Evolutionary conservation across 1,139 yeast species (phyloP).

Genomic region (Hansenula sp.): DNA sequence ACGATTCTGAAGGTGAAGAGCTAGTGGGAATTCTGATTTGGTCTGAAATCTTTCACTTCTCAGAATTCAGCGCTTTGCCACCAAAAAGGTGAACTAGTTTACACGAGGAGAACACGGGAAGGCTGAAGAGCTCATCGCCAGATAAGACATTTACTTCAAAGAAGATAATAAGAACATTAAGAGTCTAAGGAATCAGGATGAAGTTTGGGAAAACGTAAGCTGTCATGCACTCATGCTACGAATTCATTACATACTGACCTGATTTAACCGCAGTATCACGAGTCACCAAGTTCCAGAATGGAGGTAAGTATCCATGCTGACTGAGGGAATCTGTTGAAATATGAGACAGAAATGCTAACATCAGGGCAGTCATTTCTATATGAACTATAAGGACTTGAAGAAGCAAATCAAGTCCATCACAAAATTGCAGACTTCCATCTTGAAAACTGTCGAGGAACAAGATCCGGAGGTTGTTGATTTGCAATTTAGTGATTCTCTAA

Average conservation of each 20-base stretch:
- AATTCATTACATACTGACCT: constrained; percentile 8
- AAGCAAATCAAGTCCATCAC: constrained; percentile 63
- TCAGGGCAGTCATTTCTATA: constrained; percentile 46
- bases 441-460: constrained; percentile 15
- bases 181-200: constrained; percentile 38
- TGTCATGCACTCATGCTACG: neutral
- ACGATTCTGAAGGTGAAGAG: too few species aligned
- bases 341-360: constrained; percentile 22
- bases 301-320: constrained; percentile 34
- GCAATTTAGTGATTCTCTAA: constrained; percentile 23
- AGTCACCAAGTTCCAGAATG: constrained; percentile 94
- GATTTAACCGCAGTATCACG: constrained; percentile 37
- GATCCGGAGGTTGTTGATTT: constrained; percentile 14
- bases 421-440: constrained; percentile 25
- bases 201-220: constrained; percentile 76
- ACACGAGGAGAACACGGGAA: too few species aligned
- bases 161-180: neutral
- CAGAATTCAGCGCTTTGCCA: too few species aligned
- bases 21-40: too few species aligned
- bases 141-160: too few species aligned
- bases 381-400: constrained; percentile 84
- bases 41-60: too few species aligned
- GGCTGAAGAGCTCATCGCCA: too few species aligned
- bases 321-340: neutral
- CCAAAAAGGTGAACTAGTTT: too few species aligned